Percentiles rank a stretch among this genome's conserved stretches.
These are phyloP conservation scores for Penicillium polonicum DNA, from an alignment of 2,329 filamentous ascomycete genomes.

Conservation along the genomic window DNA sequence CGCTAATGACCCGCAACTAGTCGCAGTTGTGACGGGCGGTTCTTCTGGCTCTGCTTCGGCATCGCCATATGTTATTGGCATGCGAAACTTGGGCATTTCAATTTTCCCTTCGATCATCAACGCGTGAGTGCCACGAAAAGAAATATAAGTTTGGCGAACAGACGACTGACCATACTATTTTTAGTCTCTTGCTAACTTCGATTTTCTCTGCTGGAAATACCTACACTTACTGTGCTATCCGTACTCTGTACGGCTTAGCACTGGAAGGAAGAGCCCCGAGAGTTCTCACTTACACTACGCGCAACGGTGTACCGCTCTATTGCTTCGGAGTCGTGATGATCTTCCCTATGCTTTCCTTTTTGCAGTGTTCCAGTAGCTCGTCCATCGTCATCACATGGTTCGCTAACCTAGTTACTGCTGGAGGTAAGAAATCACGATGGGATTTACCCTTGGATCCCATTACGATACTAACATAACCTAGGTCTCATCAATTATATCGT, in stretches of 20 bases:
- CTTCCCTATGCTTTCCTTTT: conserved; percentile 55
- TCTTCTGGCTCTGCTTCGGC: conserved; percentile 47
- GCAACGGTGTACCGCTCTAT: conserved; percentile 61
- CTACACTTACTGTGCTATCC: conserved; percentile 55
- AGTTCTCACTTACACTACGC: conserved; percentile 59
- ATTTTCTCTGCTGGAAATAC: conserved; percentile 59
- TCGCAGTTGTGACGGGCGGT: conserved; percentile 12
- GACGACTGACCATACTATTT: not conserved
- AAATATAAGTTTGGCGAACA: too few relatives aligned
- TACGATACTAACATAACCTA: conserved; percentile 7
- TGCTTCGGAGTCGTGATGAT: conserved; percentile 56
- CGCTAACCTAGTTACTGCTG: conserved; percentile 57
- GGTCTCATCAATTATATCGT: conserved; percentile 60
- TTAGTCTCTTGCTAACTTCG: conserved; percentile 48
- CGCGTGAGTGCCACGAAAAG: conserved; percentile 34
- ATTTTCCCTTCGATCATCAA: conserved; percentile 60
- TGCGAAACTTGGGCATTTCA: conserved; percentile 54
- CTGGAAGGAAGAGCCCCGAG: conserved; percentile 55
- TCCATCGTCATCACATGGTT: conserved; percentile 56
- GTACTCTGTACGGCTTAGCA: conserved; percentile 54
- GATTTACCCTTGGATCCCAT: not conserved
- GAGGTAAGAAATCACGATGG: conserved; percentile 35
- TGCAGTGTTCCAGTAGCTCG: conserved; percentile 52
- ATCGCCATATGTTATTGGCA: conserved; percentile 64
- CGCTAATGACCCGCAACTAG: conserved; percentile 54